Evolutionary conservation across 345 rosid species (phyloP), one percentile per base, ranked within the genome.

Genomic region (thale cress (Arabidopsis thaliana)): DNA sequence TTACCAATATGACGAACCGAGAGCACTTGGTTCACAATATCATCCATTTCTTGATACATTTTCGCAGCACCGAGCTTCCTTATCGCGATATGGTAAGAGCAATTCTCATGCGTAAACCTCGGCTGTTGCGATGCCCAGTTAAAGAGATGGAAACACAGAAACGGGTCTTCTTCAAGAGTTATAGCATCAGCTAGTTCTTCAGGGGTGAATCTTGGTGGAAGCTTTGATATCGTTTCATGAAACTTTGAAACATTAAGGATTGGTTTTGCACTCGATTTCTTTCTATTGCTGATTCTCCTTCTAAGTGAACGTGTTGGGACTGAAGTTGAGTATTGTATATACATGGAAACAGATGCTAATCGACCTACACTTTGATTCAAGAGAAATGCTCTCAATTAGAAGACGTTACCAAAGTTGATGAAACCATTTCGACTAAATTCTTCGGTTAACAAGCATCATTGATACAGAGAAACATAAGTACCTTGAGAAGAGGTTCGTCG

Each of bases 11-110:
- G 79, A 45, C 85, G 85, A 81, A 86, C 79, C 0, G 89, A 88
- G 25, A 91, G 91, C 42, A 86, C 87, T 58, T 94, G 95, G 79
- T 89, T 89, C 24, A 94, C 95, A 40, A 93, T 83, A 71, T 75
- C 83, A 61, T 94, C 96, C 97, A 94, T 94, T 70, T 88, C 97
- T 66, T 86, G 52, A 52, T 91, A 93, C 92, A 93, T 82, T 81
- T 89, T 82, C 0, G 96, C 90, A 6, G 82, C 83, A 36, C 98
- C 97, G 2, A 89, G 96, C 89, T 87, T 93, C 84, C 88, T 83
- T 50, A 91, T 86, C 8, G 85, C 85, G 30, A 81, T 76, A 56
- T 88, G 96, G 78, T 87, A 91, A 57, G 96, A 81, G 23, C 77
- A 84, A 13, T 74, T 75, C 53, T 83, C 85, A 44, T 91, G 95